Conservation (phyloP, 2,329 filamentous ascomycete genomes). For the Zarea fungicola region DNA sequence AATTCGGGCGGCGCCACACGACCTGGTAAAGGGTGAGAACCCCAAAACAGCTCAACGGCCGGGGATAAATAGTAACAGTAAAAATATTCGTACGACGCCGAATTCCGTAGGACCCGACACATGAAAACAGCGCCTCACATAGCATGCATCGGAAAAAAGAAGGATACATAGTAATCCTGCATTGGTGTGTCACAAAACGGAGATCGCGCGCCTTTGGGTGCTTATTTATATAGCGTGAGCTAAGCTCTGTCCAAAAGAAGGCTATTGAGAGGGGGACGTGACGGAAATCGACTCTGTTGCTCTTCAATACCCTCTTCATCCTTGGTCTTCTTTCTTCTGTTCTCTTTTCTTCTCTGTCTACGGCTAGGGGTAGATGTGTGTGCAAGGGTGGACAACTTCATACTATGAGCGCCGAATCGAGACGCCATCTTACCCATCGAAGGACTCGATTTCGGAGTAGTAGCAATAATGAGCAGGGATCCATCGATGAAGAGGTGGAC, state of each 20-base stretch:
- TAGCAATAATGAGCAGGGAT: neutral
- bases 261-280: neutral
- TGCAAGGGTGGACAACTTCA: neutral
- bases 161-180: neutral
- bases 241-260: neutral
- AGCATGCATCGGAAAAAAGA: too few relatives aligned
- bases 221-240: slow-evolving; percentile 4
- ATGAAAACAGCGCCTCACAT: too few relatives aligned
- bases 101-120: too few relatives aligned
- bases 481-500: neutral
- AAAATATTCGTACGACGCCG: too few relatives aligned
- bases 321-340: too few relatives aligned
- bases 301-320: too few relatives aligned
- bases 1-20: too few relatives aligned
- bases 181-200: neutral
- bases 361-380: neutral
- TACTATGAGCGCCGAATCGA: slow-evolving; percentile 2
- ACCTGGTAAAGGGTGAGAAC: too few relatives aligned
- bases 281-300: too few relatives aligned
- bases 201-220: neutral
- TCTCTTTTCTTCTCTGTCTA: too few relatives aligned
- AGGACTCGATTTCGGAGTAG: slow-evolving; percentile 1
- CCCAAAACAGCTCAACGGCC: too few relatives aligned
- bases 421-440: neutral
- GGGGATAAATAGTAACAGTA: neutral